Conservation (phyloP, 1,139 yeast genomes). For the Kodamaea sp. region DNA sequence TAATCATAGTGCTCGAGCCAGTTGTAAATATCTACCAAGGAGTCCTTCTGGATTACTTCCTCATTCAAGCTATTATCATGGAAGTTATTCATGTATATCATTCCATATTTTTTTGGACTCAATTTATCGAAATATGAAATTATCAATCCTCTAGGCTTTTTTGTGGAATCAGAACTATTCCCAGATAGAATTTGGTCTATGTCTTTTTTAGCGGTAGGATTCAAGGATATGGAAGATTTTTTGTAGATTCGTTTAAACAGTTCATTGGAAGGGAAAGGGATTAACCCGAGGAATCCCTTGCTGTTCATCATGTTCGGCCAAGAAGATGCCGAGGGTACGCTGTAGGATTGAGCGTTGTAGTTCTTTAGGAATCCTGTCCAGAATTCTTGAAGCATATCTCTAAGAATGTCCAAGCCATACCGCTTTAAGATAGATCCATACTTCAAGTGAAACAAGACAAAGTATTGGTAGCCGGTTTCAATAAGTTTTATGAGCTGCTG, state of each 20-base stretch:
- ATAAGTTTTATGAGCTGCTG: conserved; percentile 31
- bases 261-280: conserved; percentile 3
- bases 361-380: conserved; percentile 33
- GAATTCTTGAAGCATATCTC: conserved; percentile 21
- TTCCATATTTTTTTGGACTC: conserved; percentile 36
- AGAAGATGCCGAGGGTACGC: conserved; percentile 25
- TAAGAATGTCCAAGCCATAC: conserved; percentile 20
- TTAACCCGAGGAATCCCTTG: conserved; percentile 38
- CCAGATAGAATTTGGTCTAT: conserved; percentile 18
- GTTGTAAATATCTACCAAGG: conserved; percentile 30
- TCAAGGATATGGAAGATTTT: conserved; percentile 32
- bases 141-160: conserved; percentile 26
- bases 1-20: conserved; percentile 37
- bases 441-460: conserved; percentile 31
- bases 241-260: conserved; percentile 19
- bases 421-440: conserved; percentile 19
- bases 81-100: conserved; percentile 23
- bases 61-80: conserved; percentile 10
- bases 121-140: conserved; percentile 27
- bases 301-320: conserved; percentile 43
- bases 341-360: conserved; percentile 29
- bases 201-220: conserved; percentile 18
- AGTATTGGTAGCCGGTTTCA: conserved; percentile 24
- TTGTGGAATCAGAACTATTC: conserved; percentile 2
- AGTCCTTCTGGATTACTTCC: conserved; percentile 12